Evolutionary conservation across 2,329 filamentous ascomycete species (phyloP), one percentile per base, ranked within the genome.

Genomic region (Exutisphaerella laricina): DNA sequence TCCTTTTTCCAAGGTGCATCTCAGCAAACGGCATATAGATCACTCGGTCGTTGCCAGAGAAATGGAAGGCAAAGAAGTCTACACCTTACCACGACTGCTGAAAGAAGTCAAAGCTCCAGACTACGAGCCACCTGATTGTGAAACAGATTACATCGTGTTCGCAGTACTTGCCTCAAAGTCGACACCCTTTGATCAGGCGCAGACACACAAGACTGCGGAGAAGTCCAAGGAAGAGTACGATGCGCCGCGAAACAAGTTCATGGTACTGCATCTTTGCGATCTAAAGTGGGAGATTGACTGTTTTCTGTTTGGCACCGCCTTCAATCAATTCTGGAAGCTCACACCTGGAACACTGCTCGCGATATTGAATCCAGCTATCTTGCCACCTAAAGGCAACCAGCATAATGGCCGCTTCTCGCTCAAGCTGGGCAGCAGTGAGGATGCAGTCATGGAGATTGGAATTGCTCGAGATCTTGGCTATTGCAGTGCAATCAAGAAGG

Each of bases 291-390:
- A 95, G 56, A 66, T 98, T 9, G 89, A 97, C 51, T 75, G 97
- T 30, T 97, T 88, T 57, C 77, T 98, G 10, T 98, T 98, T 66
- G 85, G 86, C 57, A 81, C 84, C 0, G 94, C 88, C 5, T 96
- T 97, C 57, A 83, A 86, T 12, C 81, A 85, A 41, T 98, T 92
- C 69, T 97, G 90, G 84, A 94, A 94, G 61, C 71, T 97, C n/a
- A 82, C 82, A 0, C 78, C 87, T 2, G 92, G 92, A n/a, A 96
- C 89, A 0, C 77, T 97, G 1, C 73, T 98, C 43, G 92, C 90
- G 4, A 85, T 98, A 18, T 73, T 98, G 21, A 98, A 98, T 59
- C 92, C 92, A 1, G 80, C 74, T 13, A 84, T 97, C 55, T 86
- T 98, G 80, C 88, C 90, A 3, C 90, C 90, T 0, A 84, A 85